Evolutionary conservation across 2,329 filamentous ascomycete species (phyloP).

Genomic region (Penicillium digitatum): DNA sequence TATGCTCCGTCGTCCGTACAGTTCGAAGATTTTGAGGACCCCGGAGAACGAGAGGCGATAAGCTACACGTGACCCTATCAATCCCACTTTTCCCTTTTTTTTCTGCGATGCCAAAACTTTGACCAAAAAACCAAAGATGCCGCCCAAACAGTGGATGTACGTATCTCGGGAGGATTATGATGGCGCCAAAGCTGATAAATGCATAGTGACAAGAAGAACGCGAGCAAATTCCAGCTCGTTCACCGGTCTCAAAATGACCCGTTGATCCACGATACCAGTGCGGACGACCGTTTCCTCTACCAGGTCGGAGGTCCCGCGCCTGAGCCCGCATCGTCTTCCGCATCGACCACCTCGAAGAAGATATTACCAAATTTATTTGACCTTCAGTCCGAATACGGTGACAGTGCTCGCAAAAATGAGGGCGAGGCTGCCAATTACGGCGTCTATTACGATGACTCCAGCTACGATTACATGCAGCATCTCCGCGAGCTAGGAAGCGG

Average conservation of each 20-base stretch:
- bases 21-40: constrained; percentile 16
- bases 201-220: constrained; percentile 77
- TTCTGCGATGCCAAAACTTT: constrained; percentile 9
- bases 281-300: constrained; percentile 86
- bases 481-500: constrained; percentile 77
- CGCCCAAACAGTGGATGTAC: constrained; percentile 70
- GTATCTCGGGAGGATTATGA: constrained; percentile 22
- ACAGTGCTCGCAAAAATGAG: constrained; percentile 71
- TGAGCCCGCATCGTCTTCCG: constrained; percentile 22
- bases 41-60: constrained; percentile 27
- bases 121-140: constrained; percentile 55
- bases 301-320: constrained; percentile 49
- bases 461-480: constrained; percentile 99
- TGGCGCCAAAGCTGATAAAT: constrained; percentile 23
- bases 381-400: constrained; percentile 69
- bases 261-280: constrained; percentile 85
- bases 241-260: constrained; percentile 97
- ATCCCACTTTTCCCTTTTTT: constrained; percentile 30
- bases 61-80: constrained; percentile 30
- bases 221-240: constrained; percentile 89
- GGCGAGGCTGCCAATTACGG: constrained; percentile 93
- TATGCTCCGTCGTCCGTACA: not conserved
- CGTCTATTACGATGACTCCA: constrained; percentile 88
- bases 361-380: constrained; percentile 64
- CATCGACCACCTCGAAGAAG: constrained; percentile 39